These are phyloP conservation scores for Neofusicoccum sp. DNA, from an alignment of 2,329 filamentous ascomycete genomes.

Conservation along the genomic window DNA sequence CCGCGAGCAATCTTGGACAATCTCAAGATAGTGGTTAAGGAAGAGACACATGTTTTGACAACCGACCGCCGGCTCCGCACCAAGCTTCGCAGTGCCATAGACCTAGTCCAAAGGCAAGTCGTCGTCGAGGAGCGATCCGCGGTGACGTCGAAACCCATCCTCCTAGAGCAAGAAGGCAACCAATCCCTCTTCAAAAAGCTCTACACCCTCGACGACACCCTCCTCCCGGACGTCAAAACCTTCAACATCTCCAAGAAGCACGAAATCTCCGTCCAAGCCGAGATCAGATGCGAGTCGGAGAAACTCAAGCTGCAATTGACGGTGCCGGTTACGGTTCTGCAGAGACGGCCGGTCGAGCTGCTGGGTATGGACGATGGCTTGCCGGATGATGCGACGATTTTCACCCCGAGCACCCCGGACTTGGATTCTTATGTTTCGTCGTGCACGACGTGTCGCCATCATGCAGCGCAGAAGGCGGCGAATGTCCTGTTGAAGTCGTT, in stretches of 20 bases:
- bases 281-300: conserved; percentile 29
- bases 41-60: neutral
- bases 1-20: neutral
- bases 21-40: neutral
- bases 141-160: conserved; percentile 25
- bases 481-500: too few species aligned
- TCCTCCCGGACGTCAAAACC: conserved; percentile 35
- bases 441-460: too few species aligned
- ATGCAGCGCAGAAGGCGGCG: too few species aligned
- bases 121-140: conserved; percentile 28
- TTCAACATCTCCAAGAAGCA: conserved; percentile 35
- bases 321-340: neutral
- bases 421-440: too few species aligned
- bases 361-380: too few species aligned
- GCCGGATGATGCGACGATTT: too few species aligned
- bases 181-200: conserved; percentile 30
- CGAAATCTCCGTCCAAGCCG: conserved; percentile 27
- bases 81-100: conserved; percentile 27
- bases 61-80: conserved; percentile 32
- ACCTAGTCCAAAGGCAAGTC: conserved; percentile 31
- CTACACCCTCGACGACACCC: conserved; percentile 32
- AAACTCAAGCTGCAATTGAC: conserved; percentile 27
- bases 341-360: neutral
- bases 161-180: conserved; percentile 25
- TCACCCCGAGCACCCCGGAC: too few species aligned